These are phyloP conservation scores for Lentinula edodes DNA, from an alignment of 768 basidiomycete genomes.

Conservation along the genomic window DNA sequence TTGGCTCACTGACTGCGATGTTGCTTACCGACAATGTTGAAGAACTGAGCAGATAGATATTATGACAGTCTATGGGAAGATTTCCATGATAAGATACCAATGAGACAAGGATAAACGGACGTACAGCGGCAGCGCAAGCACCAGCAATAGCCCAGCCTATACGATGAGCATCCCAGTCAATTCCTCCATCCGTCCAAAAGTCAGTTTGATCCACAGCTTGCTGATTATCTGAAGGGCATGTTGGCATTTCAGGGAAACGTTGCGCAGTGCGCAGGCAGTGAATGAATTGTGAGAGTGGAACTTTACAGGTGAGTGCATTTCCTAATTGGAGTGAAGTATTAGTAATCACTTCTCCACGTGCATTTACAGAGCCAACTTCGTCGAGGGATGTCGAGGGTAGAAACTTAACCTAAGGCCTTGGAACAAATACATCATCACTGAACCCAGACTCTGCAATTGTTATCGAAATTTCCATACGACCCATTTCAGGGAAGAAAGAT, in stretches of 20 bases:
- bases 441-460: too few relatives aligned
- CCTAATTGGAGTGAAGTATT: too few relatives aligned
- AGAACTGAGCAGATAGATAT: conserved; percentile 52
- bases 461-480: too few relatives aligned
- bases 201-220: conserved; percentile 43
- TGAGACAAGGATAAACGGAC: conserved; percentile 15
- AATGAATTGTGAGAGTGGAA: background rate
- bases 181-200: conserved; percentile 44
- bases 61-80: conserved; percentile 44
- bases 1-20: background rate
- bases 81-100: background rate
- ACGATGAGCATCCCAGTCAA: conserved; percentile 49
- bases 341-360: too few relatives aligned
- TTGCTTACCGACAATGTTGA: conserved; percentile 58
- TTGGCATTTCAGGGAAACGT: background rate
- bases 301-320: too few relatives aligned
- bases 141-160: conserved; percentile 65
- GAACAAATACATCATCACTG: too few relatives aligned
- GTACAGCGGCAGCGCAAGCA: conserved; percentile 41
- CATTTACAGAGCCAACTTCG: too few relatives aligned
- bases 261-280: background rate
- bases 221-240: conserved; percentile 52
- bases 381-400: too few relatives aligned
- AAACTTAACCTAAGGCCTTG: too few relatives aligned
- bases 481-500: too few relatives aligned